These are phyloP conservation scores for Aureobasidium melanogenum DNA, from an alignment of 2,329 filamentous ascomycete genomes.

Conservation along the genomic window DNA sequence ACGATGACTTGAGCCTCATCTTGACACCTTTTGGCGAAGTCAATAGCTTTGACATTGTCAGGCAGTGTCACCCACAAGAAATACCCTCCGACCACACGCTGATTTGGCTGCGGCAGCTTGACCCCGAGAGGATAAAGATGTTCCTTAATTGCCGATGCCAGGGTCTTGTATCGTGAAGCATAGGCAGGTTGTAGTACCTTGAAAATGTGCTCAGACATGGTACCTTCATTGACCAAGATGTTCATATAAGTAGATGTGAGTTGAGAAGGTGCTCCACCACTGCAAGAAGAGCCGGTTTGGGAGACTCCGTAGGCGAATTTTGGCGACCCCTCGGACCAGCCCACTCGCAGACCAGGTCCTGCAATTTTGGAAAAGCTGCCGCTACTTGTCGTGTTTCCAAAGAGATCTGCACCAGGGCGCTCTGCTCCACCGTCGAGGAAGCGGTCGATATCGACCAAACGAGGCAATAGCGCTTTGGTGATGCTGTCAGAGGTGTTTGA, in stretches of 20 bases:
- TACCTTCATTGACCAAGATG: conserved; percentile 43
- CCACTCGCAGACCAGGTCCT: conserved; percentile 71
- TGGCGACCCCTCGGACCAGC: conserved; percentile 73
- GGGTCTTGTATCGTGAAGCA: conserved; percentile 41
- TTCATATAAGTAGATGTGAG: conserved; percentile 49
- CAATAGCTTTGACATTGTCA: conserved; percentile 40
- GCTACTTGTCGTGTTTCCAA: conserved; percentile 77
- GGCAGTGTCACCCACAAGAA: conserved; percentile 74
- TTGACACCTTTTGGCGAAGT: conserved; percentile 49
- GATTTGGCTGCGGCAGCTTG: conserved; percentile 33
- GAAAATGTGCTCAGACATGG: conserved; percentile 45
- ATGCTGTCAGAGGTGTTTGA: conserved; percentile 16
- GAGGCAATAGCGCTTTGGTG: conserved; percentile 48
- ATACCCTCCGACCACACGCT: conserved; percentile 63
- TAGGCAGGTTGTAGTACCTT: conserved; percentile 49
- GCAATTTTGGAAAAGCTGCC: conserved; percentile 84
- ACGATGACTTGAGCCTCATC: conserved; percentile 58
- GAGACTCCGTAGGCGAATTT: conserved; percentile 52
- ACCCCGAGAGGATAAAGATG: conserved; percentile 57
- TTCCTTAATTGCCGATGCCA: conserved; percentile 51
- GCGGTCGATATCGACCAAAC: conserved; percentile 70
- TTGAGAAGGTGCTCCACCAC: conserved; percentile 53
- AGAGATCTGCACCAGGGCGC: conserved; percentile 44
- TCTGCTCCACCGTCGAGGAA: conserved; percentile 51
- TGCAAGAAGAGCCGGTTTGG: conserved; percentile 49